Base-by-base conservation (phyloP, 2,329 filamentous ascomycete species). In the Phaeomoniella chlamydospora region DNA sequence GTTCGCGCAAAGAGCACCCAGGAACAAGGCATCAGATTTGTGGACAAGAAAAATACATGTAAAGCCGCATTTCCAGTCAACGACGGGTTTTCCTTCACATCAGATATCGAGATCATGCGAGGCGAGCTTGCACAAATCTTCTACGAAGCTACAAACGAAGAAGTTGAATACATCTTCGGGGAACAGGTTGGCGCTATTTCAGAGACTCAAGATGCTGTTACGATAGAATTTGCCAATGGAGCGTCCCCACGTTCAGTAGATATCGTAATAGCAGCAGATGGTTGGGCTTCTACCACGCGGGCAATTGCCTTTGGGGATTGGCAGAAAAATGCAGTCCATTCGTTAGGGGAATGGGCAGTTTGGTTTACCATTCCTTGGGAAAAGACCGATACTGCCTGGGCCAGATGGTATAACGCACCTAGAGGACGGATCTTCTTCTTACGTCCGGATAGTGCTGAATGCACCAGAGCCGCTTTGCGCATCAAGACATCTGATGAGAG, bases 81-180 rank as follows among this genome's bases (percentile, higher is more conserved):
- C 3, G 51, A 58, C 36, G 61, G 62, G 43, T 55, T 66, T 14
- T 46, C 52, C 41, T 50, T 71, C 14, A 70, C 67, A 0, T 65
- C 62, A 39, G 72, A 78, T 37, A 73, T 63, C 41, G 73, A 78
- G 52, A 68, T 77, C 34, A 67, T 78, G 61, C 57, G 72, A 5
- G 70, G 67, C 0, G 67, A 73, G 37, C 46, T 77, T 10, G 61
- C 64, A 3, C 50, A 54, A 9, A 53, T 74, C 2, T 47, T 77
- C 1, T 65, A 67, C 43, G 57, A 70, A 11, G 53, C 51, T 11
- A 46, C 46, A 22, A 22, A 55, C 31, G 41, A 48, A 4, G 36
- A 45, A 2, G 49, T 55, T 29, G 40, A 48, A 17, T 58, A 57
- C 34, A 38, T 56, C 2, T 62, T 61, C 33, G 54, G 52, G n/a